phyloP scores from a whole-genome alignment of 1,284 basidiomycete species.

The Trichosporon ovoides region DNA sequence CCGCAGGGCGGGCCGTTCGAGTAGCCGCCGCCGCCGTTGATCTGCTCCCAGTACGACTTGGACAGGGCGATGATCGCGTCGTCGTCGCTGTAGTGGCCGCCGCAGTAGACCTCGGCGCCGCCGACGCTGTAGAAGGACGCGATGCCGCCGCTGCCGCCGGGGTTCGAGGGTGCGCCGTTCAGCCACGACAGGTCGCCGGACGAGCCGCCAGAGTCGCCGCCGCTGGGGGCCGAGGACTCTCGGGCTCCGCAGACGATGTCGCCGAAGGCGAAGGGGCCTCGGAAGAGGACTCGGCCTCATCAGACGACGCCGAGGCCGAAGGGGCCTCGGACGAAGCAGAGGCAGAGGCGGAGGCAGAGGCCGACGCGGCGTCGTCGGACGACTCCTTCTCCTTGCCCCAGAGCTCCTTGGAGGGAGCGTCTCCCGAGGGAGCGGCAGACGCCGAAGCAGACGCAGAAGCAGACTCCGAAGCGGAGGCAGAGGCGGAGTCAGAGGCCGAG shows the following conservation, averaged over 20 bases:
- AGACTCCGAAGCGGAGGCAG: background rate
- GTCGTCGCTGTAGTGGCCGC: background rate
- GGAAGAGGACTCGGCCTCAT: background rate
- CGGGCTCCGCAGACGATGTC: background rate
- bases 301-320: background rate
- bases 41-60: conserved; percentile 24
- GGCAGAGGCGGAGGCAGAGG: background rate
- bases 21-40: conserved; percentile 50
- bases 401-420: background rate
- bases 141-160: background rate
- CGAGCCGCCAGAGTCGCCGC: background rate
- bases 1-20: conserved; percentile 54
- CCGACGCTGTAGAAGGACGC: background rate
- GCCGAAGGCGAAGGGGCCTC: background rate
- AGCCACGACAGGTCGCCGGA: background rate
- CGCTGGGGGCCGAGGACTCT: background rate
- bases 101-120: background rate
- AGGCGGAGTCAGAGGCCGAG: background rate
- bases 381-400: background rate
- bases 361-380: background rate
- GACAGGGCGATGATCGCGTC: conserved; percentile 49
- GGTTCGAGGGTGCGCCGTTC: background rate
- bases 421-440: background rate
- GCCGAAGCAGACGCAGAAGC: background rate
- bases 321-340: background rate